Conservation (phyloP, 2,329 filamentous ascomycete genomes). For the Hypoxylon sp. region DNA sequence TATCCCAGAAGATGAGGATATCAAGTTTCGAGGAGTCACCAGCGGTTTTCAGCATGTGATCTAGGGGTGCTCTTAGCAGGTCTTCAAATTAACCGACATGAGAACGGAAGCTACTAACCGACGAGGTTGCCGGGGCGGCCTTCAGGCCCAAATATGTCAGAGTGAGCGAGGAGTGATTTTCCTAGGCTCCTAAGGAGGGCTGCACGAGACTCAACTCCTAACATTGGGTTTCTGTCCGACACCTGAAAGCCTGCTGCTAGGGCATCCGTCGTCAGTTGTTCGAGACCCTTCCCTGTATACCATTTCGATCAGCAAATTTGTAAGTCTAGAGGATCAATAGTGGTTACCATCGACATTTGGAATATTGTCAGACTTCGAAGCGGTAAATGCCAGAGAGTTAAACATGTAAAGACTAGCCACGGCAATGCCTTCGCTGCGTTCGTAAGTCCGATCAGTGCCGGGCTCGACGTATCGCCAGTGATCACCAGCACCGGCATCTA, state of each 20-base stretch:
- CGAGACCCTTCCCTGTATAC: conserved; percentile 11
- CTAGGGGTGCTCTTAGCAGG: conserved; percentile 9
- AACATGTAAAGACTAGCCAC: conserved; percentile 31
- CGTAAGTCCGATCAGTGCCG: conserved; percentile 10
- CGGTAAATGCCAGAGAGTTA: conserved; percentile 8
- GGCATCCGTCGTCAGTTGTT: conserved; percentile 14
- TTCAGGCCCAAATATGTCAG: conserved; percentile 17
- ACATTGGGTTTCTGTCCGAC: conserved; percentile 13
- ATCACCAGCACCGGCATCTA: conserved; percentile 29
- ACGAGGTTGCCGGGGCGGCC: conserved; percentile 29
- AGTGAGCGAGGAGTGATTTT: conserved; percentile 13
- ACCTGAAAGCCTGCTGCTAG: conserved; percentile 21
- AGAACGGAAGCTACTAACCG: conserved; percentile 4
- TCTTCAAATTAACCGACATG: too few species aligned
- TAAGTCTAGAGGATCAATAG: not conserved
- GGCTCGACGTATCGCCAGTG: conserved; percentile 25
- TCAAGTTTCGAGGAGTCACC: conserved; percentile 16
- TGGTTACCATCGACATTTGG: conserved; percentile 24
- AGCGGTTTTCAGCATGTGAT: conserved; percentile 20
- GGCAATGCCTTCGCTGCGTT: conserved; percentile 29
- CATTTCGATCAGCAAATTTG: not conserved
- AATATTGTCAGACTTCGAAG: not conserved
- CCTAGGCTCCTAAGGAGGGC: conserved; percentile 24
- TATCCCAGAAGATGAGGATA: conserved; percentile 22
- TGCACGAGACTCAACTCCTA: conserved; percentile 15